Conservation (phyloP, 2,329 filamentous ascomycete species). For the Huntiella omanensis region DNA sequence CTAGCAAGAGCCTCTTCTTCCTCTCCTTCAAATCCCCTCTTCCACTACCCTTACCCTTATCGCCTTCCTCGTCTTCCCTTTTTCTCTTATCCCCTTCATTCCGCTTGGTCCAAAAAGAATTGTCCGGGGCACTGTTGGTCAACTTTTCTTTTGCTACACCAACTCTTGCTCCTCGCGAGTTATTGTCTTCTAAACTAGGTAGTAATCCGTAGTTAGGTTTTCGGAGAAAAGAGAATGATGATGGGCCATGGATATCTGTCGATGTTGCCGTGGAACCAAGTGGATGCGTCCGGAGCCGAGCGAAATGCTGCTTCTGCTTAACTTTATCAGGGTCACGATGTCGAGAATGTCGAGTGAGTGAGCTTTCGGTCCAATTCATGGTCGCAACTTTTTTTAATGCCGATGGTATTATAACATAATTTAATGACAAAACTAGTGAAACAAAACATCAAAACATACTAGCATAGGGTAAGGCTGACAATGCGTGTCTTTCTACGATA, state of each 20-base stretch:
- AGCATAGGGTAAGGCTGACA: too few relatives aligned
- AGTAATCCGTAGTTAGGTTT: neutral
- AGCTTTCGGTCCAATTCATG: constrained; percentile 26
- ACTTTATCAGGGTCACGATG: constrained; percentile 17
- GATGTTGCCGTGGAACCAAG: neutral
- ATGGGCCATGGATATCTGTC: neutral
- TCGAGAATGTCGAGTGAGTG: constrained; percentile 20
- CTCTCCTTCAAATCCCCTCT: neutral
- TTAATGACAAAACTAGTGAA: too few relatives aligned
- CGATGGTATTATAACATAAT: too few relatives aligned
- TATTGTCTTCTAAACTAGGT: neutral
- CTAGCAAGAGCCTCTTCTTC: neutral
- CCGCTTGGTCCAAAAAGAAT: too few relatives aligned
- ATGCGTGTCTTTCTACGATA: too few relatives aligned
- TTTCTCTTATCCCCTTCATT: too few relatives aligned
- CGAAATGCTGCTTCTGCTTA: constrained; percentile 22
- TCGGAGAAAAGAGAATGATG: constrained; percentile 4
- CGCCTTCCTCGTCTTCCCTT: too few relatives aligned
- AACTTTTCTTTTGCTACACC: too few relatives aligned
- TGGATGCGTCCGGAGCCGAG: constrained; percentile 9
- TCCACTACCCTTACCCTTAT: too few relatives aligned
- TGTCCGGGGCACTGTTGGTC: too few relatives aligned
- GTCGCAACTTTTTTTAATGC: neutral
- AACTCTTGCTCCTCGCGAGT: neutral
- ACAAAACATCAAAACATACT: too few relatives aligned